Conservation (phyloP, 345 rosid species). For the Reutealis trisperma region DNA sequence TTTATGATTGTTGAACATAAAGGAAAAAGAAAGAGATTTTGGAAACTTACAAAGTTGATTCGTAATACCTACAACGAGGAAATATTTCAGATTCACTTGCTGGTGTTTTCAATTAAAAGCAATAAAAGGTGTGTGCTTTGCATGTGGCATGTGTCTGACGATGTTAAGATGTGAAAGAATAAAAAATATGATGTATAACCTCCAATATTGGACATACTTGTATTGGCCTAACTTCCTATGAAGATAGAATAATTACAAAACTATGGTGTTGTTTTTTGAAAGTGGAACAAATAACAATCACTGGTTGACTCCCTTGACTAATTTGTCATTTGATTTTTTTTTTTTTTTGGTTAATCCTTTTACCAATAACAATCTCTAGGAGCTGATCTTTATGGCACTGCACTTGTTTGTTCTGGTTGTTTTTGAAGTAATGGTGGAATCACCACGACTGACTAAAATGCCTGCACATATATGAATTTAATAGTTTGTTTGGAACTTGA, state of each 20-base stretch:
- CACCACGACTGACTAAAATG: background rate
- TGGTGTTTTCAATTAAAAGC: background rate
- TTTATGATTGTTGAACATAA: background rate
- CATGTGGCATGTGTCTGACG: background rate
- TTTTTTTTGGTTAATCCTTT: background rate
- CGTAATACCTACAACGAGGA: background rate
- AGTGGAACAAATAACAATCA: background rate
- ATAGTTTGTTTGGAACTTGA: background rate
- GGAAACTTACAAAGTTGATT: conserved; percentile 9
- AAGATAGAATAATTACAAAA: background rate
- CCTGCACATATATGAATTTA: background rate
- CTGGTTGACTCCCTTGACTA: background rate
- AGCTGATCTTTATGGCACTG: background rate
- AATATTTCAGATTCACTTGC: background rate
- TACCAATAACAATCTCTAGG: background rate
- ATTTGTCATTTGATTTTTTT: background rate
- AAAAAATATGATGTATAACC: background rate
- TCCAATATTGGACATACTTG: background rate
- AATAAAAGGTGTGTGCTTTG: background rate
- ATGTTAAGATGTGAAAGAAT: background rate
- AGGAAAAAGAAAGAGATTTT: background rate
- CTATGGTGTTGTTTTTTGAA: background rate
- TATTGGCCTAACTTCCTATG: background rate
- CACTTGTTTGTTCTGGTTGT: background rate
- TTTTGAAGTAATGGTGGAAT: background rate